Evolutionary conservation across 345 rosid genomes (phyloP), one percentile per base, ranked within the genome.

Genomic region (Acer campestre): DNA sequence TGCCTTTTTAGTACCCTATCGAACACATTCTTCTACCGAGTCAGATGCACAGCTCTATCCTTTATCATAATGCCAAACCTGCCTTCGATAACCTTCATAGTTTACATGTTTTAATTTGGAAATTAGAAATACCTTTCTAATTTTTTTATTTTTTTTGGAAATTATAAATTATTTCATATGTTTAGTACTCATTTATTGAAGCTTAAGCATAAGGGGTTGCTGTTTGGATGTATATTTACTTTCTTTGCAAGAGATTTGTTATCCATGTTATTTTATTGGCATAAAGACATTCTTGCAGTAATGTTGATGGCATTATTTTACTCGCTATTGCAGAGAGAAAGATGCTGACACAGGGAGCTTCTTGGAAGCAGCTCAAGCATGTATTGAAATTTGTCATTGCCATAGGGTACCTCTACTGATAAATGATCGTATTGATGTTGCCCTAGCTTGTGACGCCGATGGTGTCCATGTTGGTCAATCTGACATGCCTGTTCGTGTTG

Each of bases 381-480:
- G 99, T 55, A 73, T 89, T 77, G 86, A 81, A 59, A 86, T 94
- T 23, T 92, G 98, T 74, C 89, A 72, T 17, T 70, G 85, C 38
- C 14, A 62, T 48, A 89, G 94, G 68, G 89, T 94, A 48, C 85
- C 92, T 67, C 82, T 96, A 17, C 80, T 96, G 82, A 92, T 96
- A 70, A 92, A 96, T 78, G 99, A 94, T 80, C 92, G 98, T 38
- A 59, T 91, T 8, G 98, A 96, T 84, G 75, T 96, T 70, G 97
- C 97, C 76, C 87, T 96, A 51, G 94, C 98, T 66, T 88, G 94
- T 81, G 83, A 89, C 10, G 98, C 99, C 17, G 92, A 94, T 78
- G 98, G 99, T 35, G 97, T 96, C 53, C 98, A 96, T 80, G 87
- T 94, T 1, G 97, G 99, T 42, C 98, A 96, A 58, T 89, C 95